phyloP scores from a whole-genome alignment of 345 rosid genomes.

The Stellera chamaejasme region DNA sequence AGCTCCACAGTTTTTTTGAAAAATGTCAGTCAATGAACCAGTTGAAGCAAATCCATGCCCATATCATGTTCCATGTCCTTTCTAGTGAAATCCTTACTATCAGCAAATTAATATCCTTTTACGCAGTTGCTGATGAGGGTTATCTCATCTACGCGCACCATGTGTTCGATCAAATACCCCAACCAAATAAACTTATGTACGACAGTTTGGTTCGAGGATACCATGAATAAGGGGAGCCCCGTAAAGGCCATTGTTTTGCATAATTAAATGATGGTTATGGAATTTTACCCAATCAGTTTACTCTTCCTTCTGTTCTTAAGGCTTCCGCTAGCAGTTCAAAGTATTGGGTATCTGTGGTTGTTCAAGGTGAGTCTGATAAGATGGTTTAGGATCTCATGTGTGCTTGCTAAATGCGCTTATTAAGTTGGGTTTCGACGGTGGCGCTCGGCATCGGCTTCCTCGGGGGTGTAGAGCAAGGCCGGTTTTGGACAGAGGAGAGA shows the following conservation, averaged over 20 bases:
- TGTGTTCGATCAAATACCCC: conserved; percentile 17
- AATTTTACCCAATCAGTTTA: conserved; percentile 27
- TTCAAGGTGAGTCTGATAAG: conserved; percentile 21
- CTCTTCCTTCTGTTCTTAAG: conserved; percentile 32
- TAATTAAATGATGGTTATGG: conserved; percentile 18
- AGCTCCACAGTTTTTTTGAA: background rate
- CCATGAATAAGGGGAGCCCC: conserved; percentile 13
- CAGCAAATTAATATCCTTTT: conserved; percentile 22
- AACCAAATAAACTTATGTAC: conserved; percentile 18
- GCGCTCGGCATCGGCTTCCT: too few relatives aligned
- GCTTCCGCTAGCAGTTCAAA: conserved; percentile 16
- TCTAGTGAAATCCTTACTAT: conserved; percentile 14
- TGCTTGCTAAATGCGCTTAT: conserved; percentile 19
- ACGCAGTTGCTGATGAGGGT: conserved; percentile 19
- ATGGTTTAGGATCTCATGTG: conserved; percentile 17
- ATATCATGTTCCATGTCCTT: conserved; percentile 17
- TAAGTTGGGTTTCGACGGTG: background rate
- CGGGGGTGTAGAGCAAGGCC: too few relatives aligned
- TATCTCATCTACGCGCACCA: conserved; percentile 7
- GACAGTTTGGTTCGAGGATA: conserved; percentile 21
- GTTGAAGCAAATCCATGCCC: conserved; percentile 30
- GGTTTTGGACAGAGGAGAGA: too few relatives aligned
- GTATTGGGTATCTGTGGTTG: conserved; percentile 18
- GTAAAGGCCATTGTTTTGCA: conserved; percentile 21
- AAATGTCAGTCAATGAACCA: conserved; percentile 22